These are phyloP conservation scores for Paramecium caudatum DNA, from an alignment of 73 alveolate species.

Conservation along the genomic window DNA sequence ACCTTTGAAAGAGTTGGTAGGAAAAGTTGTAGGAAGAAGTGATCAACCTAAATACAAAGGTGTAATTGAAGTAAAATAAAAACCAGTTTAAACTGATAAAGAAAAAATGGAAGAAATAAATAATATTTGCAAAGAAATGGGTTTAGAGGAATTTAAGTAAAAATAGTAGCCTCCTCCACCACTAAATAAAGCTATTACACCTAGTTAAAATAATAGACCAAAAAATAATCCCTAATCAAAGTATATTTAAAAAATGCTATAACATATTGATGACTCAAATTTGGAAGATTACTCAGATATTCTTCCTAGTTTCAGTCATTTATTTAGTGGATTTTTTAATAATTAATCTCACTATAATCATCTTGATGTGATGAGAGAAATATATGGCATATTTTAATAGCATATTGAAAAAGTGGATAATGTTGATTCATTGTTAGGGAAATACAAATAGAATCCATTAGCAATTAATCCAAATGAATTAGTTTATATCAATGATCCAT, in stretches of 20 bases:
- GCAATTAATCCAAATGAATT: constrained; percentile 66
- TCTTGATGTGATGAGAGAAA: constrained; percentile 76
- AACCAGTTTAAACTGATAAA: constrained; percentile 1
- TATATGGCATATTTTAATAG: constrained; percentile 26
- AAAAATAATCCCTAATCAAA: constrained; percentile 54
- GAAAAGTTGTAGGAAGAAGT: constrained; percentile 7
- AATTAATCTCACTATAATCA: constrained; percentile 44
- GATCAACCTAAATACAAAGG: constrained; percentile 35
- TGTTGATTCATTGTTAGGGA: constrained; percentile 67
- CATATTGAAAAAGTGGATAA: constrained; percentile 75
- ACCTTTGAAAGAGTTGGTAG: constrained; percentile 27
- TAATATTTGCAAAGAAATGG: not conserved
- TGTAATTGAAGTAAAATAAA: not conserved
- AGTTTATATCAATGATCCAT: constrained; percentile 62
- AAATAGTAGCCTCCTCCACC: not conserved
- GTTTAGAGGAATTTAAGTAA: not conserved
- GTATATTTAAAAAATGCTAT: constrained; percentile 59
- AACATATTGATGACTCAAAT: constrained; percentile 55
- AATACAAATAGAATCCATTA: constrained; percentile 41
- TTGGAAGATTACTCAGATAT: constrained; percentile 66
- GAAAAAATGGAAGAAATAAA: constrained; percentile 20
- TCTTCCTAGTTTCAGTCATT: constrained; percentile 57
- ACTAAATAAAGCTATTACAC: constrained; percentile 36
- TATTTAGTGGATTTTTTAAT: constrained; percentile 65
- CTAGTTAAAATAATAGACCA: constrained; percentile 30